Evolutionary conservation across 2,329 filamentous ascomycete species (phyloP).

Genomic region (Bipolaris oryzae): DNA sequence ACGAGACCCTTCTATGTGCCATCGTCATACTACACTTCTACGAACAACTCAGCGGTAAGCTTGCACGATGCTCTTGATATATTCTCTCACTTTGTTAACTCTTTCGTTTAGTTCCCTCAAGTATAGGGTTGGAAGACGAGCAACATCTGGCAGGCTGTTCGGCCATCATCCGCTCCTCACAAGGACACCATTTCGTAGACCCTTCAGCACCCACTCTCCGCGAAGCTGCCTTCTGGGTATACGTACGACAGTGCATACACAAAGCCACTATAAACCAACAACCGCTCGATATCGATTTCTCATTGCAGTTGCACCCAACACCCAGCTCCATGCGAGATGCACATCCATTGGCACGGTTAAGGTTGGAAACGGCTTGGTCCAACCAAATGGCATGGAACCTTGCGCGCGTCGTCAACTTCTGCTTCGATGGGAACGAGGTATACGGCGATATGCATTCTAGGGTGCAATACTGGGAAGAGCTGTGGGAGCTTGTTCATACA

Average conservation of each 20-base stretch:
- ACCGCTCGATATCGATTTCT: conserved; percentile 38
- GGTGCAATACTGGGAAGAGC: conserved; percentile 26
- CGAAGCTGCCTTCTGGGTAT: conserved; percentile 44
- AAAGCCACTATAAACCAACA: conserved; percentile 43
- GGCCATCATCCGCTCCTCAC: conserved; percentile 39
- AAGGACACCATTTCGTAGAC: conserved; percentile 35
- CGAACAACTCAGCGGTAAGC: conserved; percentile 39
- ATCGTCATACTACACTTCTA: conserved; percentile 44
- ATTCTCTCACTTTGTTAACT: conserved; percentile 5
- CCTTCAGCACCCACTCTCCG: conserved; percentile 42
- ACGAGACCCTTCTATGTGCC: conserved; percentile 38
- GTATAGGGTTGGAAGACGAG: conserved; percentile 38
- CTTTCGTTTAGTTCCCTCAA: conserved; percentile 24
- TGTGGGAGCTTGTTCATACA: conserved; percentile 32
- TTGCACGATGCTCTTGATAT: not conserved
- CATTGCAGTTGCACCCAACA: conserved; percentile 31
- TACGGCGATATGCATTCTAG: conserved; percentile 18
- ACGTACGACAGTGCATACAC: conserved; percentile 43
- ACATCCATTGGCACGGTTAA: conserved; percentile 33
- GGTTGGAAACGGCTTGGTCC: conserved; percentile 40
- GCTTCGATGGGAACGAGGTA: conserved; percentile 30
- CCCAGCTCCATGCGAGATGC: conserved; percentile 30
- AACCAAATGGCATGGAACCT: conserved; percentile 45
- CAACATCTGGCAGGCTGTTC: conserved; percentile 40
- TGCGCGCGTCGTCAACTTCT: conserved; percentile 38